Evolutionary conservation across 805 yeast genomes (phyloP).

Genomic region (Kurtzmaniella cleridarum): DNA sequence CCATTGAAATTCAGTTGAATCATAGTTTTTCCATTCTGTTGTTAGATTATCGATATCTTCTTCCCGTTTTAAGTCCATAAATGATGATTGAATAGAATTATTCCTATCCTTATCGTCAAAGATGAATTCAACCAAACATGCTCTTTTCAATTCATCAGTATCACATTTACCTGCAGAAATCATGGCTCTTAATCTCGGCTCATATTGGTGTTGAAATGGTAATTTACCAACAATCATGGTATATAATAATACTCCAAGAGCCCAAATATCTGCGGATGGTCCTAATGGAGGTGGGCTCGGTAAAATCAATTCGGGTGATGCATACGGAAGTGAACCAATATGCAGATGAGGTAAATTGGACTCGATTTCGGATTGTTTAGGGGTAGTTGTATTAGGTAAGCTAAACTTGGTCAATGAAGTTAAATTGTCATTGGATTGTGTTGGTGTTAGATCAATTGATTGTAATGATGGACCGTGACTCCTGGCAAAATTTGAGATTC

Average conservation of each 20-base stretch:
- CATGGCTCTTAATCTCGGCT: slow-evolving; percentile 69
- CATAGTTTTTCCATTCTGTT: slow-evolving; percentile 14
- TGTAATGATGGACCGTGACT: slow-evolving; percentile 30
- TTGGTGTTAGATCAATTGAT: slow-evolving; percentile 26
- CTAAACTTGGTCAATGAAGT: not conserved
- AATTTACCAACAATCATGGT: slow-evolving; percentile 68
- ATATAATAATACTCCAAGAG: slow-evolving; percentile 73
- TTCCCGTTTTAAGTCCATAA: slow-evolving; percentile 13
- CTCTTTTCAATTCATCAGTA: slow-evolving; percentile 35
- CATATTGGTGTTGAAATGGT: slow-evolving; percentile 82
- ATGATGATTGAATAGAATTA: slow-evolving; percentile 11
- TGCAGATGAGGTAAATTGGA: slow-evolving; percentile 55
- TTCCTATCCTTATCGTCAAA: slow-evolving; percentile 10
- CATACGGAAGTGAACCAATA: slow-evolving; percentile 89
- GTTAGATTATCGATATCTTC: slow-evolving; percentile 12
- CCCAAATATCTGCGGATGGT: slow-evolving; percentile 83
- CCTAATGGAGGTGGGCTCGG: slow-evolving; percentile 59
- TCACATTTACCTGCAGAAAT: slow-evolving; percentile 66
- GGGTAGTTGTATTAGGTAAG: no score
- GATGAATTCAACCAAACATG: slow-evolving; percentile 31
- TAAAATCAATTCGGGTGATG: slow-evolving; percentile 77
- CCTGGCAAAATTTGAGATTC: slow-evolving; percentile 20
- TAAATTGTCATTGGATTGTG: slow-evolving; percentile 9
- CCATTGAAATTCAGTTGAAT: slow-evolving; percentile 20
- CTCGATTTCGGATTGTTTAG: slow-evolving; percentile 17